These are phyloP conservation scores for Pseudopithomyces chartarum DNA, from an alignment of 2,329 filamentous ascomycete genomes.

Conservation along the genomic window DNA sequence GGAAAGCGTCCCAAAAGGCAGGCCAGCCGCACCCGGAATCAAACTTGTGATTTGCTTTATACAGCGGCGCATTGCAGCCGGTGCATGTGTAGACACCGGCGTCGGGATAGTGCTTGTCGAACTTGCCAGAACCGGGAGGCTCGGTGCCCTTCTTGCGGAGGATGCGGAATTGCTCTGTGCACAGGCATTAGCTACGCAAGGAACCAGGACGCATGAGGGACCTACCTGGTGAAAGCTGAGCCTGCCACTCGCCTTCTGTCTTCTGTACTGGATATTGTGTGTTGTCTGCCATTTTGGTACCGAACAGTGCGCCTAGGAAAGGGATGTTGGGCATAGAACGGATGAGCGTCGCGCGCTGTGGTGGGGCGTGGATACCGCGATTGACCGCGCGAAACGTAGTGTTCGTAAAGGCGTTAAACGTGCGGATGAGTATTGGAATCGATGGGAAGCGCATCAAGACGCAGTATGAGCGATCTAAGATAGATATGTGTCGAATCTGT, in stretches of 20 bases:
- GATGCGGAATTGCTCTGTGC: slow-evolving; percentile 89
- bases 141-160: slow-evolving; percentile 94
- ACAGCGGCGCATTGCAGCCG: slow-evolving; percentile 84
- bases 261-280: slow-evolving; percentile 84
- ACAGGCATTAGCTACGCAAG: slow-evolving; percentile 10
- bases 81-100: slow-evolving; percentile 85
- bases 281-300: slow-evolving; percentile 53
- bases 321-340: slow-evolving; percentile 76
- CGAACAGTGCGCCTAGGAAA: slow-evolving; percentile 77
- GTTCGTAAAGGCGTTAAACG: slow-evolving; percentile 54
- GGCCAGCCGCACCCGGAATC: slow-evolving; percentile 97
- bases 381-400: slow-evolving; percentile 44
- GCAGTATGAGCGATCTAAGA: slow-evolving; percentile 8
- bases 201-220: slow-evolving; percentile 3
- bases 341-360: slow-evolving; percentile 32
- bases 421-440: slow-evolving; percentile 54
- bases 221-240: slow-evolving; percentile 74
- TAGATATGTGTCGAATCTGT: not conserved
- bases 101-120: slow-evolving; percentile 81
- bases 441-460: slow-evolving; percentile 56
- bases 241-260: slow-evolving; percentile 83
- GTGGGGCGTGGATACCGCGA: slow-evolving; percentile 37
- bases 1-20: slow-evolving; percentile 94
- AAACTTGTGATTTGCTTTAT: slow-evolving; percentile 94
- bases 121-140: slow-evolving; percentile 76